Evolutionary conservation across 139 green algal genomes (phyloP).

Genomic region (Edaphochlamys debaryana): DNA sequence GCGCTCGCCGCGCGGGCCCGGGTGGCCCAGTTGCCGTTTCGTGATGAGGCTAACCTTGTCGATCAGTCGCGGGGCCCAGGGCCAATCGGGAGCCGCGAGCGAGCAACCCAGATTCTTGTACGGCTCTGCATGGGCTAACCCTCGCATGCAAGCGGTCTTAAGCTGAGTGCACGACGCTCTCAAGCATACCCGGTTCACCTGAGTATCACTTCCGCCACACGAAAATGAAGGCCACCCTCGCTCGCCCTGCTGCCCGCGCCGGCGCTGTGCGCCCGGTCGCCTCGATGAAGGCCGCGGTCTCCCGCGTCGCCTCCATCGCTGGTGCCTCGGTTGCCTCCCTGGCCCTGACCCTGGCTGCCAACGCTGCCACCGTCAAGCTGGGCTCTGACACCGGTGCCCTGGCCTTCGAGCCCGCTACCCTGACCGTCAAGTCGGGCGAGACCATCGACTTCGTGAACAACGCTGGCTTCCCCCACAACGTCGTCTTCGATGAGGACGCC

Average conservation of each 20-base stretch:
- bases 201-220: background rate
- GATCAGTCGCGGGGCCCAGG: no score
- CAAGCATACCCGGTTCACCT: no score
- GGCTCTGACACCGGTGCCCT: constrained; percentile 82
- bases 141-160: no score
- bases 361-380: constrained; percentile 84
- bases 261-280: constrained; percentile 36
- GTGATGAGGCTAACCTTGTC: no score
- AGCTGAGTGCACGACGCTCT: no score
- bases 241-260: constrained; percentile 2
- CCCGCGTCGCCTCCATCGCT: constrained; percentile 54
- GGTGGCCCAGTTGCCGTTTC: no score
- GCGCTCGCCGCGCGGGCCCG: no score
- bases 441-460: constrained; percentile 87
- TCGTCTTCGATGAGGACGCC: constrained; percentile 96
- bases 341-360: constrained; percentile 76
- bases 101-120: no score
- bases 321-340: constrained; percentile 77
- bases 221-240: constrained; percentile 40
- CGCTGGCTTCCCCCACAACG: constrained; percentile 85
- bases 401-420: constrained; percentile 72
- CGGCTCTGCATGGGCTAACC: no score
- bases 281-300: constrained; percentile 48
- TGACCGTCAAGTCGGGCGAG: constrained; percentile 86
- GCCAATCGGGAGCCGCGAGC: no score